Conservation (phyloP, 1,139 yeast species). For the Yamadazyma songkhlaensis region DNA sequence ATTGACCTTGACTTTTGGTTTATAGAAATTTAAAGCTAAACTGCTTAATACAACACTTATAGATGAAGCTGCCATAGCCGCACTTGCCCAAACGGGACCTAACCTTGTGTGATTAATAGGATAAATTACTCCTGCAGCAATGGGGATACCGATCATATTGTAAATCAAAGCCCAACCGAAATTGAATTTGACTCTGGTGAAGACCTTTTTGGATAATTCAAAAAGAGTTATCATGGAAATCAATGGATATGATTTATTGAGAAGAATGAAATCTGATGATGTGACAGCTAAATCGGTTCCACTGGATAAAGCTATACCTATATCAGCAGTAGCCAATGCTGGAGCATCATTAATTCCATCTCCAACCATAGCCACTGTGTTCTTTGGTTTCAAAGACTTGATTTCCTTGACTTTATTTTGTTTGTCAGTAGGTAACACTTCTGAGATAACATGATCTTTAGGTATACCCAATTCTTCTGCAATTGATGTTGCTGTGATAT, state of each 20-base stretch:
- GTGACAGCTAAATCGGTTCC: conserved; percentile 61
- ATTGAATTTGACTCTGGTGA: conserved; percentile 53
- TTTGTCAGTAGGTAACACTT: conserved; percentile 72
- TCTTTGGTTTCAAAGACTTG: conserved; percentile 32
- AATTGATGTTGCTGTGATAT: conserved; percentile 63
- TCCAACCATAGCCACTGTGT: conserved; percentile 58
- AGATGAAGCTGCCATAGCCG: conserved; percentile 65
- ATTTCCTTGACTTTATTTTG: conserved; percentile 57
- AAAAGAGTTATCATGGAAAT: conserved; percentile 47
- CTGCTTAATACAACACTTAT: conserved; percentile 58
- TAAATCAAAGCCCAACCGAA: conserved; percentile 51
- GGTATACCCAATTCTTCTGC: conserved; percentile 62
- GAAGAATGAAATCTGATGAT: conserved; percentile 54
- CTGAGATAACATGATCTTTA: conserved; percentile 57
- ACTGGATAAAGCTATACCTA: conserved; percentile 57
- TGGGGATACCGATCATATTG: conserved; percentile 54
- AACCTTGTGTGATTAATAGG: conserved; percentile 51
- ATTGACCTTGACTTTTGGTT: conserved; percentile 30
- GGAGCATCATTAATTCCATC: conserved; percentile 68
- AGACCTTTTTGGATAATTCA: conserved; percentile 44
- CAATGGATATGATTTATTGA: conserved; percentile 46
- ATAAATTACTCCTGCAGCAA: conserved; percentile 63
- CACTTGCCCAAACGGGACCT: conserved; percentile 65
- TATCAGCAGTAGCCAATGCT: conserved; percentile 57
- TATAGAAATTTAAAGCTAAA: conserved; percentile 47